A percentile compares a stretch with the other conserved stretches of the same genome.
These are phyloP conservation scores for Tulasnella sp. DNA, from an alignment of 768 basidiomycete species.

Conservation along the genomic window DNA sequence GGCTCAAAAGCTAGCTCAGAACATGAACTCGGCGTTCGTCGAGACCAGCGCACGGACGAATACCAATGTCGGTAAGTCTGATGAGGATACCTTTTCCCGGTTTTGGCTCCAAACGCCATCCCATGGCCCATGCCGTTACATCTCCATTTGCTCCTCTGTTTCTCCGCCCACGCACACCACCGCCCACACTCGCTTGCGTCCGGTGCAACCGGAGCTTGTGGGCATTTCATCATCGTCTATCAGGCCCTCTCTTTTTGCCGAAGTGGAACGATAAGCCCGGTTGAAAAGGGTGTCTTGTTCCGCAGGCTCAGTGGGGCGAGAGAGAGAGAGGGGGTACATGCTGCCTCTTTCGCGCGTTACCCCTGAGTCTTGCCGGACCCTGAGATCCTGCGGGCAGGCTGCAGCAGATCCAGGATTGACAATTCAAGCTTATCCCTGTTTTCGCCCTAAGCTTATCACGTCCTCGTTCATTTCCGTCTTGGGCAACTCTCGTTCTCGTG, in stretches of 20 bases:
- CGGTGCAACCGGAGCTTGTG: not conserved
- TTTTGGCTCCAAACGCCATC: not conserved
- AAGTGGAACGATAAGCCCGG: not conserved
- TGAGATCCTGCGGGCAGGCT: too few species aligned
- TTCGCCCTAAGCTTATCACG: not conserved
- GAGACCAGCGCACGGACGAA: slow-evolving; percentile 88
- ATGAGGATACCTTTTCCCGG: not conserved
- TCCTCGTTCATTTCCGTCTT: slow-evolving; percentile 16
- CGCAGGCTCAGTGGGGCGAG: too few species aligned
- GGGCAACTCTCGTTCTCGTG: not conserved
- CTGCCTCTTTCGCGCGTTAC: too few species aligned
- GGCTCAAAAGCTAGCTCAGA: slow-evolving; percentile 68
- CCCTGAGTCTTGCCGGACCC: too few species aligned
- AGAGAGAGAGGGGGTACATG: too few species aligned
- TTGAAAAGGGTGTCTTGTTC: not conserved
- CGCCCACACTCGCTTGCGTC: not conserved
- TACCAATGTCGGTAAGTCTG: slow-evolving; percentile 78
- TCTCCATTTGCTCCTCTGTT: not conserved
- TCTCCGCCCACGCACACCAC: not conserved
- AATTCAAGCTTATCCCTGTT: slow-evolving; percentile 8
- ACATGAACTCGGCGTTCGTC: slow-evolving; percentile 71
- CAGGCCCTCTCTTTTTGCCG: not conserved
- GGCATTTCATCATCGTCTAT: not conserved
- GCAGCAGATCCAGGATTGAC: too few species aligned
- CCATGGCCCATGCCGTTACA: not conserved